Evolutionary conservation across 1,284 basidiomycete genomes (phyloP).

Genomic region (Apiotrichum siamense): DNA sequence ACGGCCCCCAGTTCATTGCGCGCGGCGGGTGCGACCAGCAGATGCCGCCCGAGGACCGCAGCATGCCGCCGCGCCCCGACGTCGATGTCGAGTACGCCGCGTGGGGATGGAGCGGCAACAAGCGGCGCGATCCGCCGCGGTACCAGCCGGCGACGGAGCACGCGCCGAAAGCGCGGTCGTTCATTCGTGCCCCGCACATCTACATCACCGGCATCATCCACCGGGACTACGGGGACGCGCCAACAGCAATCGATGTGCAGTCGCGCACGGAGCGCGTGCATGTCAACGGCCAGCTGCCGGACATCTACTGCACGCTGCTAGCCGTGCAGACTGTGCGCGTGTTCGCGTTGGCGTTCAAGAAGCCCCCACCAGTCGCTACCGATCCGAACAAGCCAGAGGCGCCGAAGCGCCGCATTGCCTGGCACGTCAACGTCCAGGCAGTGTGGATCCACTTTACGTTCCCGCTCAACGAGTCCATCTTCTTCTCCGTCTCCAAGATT

Average conservation of each 20-base stretch:
- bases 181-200: conserved; percentile 37
- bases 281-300: conserved; percentile 58
- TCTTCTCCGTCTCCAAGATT: conserved; percentile 26
- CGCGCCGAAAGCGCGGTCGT: conserved; percentile 23
- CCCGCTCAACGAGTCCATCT: conserved; percentile 41
- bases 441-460: conserved; percentile 39
- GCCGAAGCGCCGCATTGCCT: conserved; percentile 34
- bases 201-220: conserved; percentile 28
- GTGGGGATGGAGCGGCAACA: conserved; percentile 30
- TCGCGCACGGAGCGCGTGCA: conserved; percentile 33
- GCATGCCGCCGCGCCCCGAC: conserved; percentile 2
- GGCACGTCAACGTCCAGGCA: conserved; percentile 21
- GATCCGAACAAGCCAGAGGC: conserved; percentile 1
- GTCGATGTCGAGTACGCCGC: conserved; percentile 23
- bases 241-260: conserved; percentile 21
- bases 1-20: conserved; percentile 30
- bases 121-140: background rate
- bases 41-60: conserved; percentile 1
- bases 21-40: conserved; percentile 19
- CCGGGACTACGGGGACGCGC: conserved; percentile 7
- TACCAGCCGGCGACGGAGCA: background rate
- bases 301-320: conserved; percentile 67
- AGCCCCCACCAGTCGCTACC: background rate
- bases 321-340: conserved; percentile 51
- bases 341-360: conserved; percentile 9